Percentiles rank a stretch among this genome's conserved stretches.
Conservation (phyloP, 441 rosid species). For the Croton laevigatus region DNA sequence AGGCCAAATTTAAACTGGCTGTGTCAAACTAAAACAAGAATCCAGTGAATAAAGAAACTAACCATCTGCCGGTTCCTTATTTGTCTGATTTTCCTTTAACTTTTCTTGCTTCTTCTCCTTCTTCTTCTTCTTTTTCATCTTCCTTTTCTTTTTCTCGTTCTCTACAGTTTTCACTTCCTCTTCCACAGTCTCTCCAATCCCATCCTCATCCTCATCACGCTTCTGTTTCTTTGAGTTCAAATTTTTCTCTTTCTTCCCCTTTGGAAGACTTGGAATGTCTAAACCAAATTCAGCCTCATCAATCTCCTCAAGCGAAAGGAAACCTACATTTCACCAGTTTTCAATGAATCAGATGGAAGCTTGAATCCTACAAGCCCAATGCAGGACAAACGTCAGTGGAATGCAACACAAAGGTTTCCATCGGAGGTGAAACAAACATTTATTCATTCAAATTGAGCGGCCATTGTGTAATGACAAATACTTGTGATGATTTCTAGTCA, state of each 20-base stretch:
- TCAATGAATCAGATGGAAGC: background rate
- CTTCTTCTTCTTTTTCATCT: slow-evolving; percentile 25
- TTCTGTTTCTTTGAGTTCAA: slow-evolving; percentile 33
- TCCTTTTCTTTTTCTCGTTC: slow-evolving; percentile 22
- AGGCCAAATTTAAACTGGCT: background rate
- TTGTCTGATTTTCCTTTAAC: slow-evolving; percentile 30
- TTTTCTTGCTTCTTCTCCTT: slow-evolving; percentile 38
- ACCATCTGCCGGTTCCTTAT: slow-evolving; percentile 48
- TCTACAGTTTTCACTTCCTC: slow-evolving; percentile 28
- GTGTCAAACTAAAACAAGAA: background rate
- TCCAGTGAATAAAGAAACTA: slow-evolving; percentile 27
- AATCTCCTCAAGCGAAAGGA: slow-evolving; percentile 91
- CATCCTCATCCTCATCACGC: slow-evolving; percentile 30
- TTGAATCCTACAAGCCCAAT: no score
- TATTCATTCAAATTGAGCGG: background rate
- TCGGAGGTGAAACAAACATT: background rate
- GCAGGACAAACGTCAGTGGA: no score
- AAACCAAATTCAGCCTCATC: slow-evolving; percentile 68
- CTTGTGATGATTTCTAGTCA: no score
- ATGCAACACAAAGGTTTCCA: no score
- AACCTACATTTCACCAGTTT: slow-evolving; percentile 40
- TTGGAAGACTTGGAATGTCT: slow-evolving; percentile 35
- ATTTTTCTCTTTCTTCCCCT: slow-evolving; percentile 28
- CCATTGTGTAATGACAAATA: no score
- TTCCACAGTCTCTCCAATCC: slow-evolving; percentile 28